Evolutionary conservation across 1,284 basidiomycete genomes (phyloP).

Genomic region (Apiotrichum laibachii): DNA sequence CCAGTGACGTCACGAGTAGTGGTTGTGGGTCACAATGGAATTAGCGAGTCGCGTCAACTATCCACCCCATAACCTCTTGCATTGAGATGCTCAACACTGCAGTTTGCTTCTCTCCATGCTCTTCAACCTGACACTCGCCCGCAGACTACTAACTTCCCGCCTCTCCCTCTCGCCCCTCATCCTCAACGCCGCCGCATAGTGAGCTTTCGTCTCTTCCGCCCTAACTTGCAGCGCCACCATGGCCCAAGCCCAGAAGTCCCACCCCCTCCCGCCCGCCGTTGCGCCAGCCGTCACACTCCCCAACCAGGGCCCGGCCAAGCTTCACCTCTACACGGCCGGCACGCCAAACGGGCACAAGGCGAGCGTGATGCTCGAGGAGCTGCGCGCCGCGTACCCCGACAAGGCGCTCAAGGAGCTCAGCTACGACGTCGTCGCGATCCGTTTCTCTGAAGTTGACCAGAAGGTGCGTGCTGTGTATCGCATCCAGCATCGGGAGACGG

Average conservation of each 20-base stretch:
- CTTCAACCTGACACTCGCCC: conserved; percentile 1
- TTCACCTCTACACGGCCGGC: conserved; percentile 62
- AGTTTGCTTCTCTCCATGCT: not conserved
- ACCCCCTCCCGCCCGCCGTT: not conserved
- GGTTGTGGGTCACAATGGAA: too few species aligned
- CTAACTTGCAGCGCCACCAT: not conserved
- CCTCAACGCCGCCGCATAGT: not conserved
- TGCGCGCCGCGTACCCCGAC: conserved; percentile 59
- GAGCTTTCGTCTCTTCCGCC: not conserved
- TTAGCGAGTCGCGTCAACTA: too few species aligned
- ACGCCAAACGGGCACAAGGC: conserved; percentile 64
- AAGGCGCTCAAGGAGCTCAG: conserved; percentile 49
- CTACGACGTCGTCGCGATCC: conserved; percentile 58
- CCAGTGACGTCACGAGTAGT: too few species aligned
- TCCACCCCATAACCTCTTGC: too few species aligned
- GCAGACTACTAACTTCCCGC: not conserved
- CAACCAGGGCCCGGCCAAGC: conserved; percentile 28
- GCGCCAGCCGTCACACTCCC: not conserved
- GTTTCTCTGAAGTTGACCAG: conserved; percentile 48
- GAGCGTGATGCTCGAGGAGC: conserved; percentile 65
- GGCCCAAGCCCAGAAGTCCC: not conserved
- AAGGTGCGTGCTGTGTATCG: conserved; percentile 48
- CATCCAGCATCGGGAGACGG: not conserved
- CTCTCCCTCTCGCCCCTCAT: not conserved
- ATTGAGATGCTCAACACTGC: too few species aligned